Base-by-base conservation (phyloP, 805 yeast genomes). In the Schwanniomyces pseudopolymorphus region DNA sequence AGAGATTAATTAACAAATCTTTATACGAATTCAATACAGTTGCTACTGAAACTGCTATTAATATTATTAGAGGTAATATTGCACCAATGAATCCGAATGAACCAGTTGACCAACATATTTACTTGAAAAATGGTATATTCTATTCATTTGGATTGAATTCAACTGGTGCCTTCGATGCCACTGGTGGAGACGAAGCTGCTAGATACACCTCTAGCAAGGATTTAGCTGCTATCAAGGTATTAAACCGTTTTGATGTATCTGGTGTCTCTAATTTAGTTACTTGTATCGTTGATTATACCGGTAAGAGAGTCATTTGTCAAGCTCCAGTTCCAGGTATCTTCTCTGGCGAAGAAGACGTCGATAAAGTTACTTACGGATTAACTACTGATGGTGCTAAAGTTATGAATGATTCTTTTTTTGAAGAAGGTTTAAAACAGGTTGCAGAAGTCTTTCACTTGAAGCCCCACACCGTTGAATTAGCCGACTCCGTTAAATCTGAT, bases 271-370 rank as follows among this genome's bases (percentile, higher is more conserved):
- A 85, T 43, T 74, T 92, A 49, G 80, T 88, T 56, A 87, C 97
- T 3, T 78, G 91, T n/a, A 77, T 90, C 48, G 88, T 92, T 46
- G 98, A 92, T 66, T 92, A 81, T 69, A 83, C 87, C 60, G 99
- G 98, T 50, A 85, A 82, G 58, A 80, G 98, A 64, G 74, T 92
- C 31, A 78, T 92, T 33, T 89, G 96, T 64, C 98, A 92, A 71
- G 88, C 96, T 11, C 96, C 97, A 10, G 96, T 92, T 38, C 99
- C 99, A 13, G 98, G 98, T 49, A 81, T 87, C 46, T 84, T 87
- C 64, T 72, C 79, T 45, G 60, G 57, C 26, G 72, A 66, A 35
- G 77, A 68, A 33, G 70, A 63, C 22, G 66, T 58, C 36, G 75
- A 75, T 45, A 80, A 78, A 58, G 87, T 89, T 42, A 76, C 74